These are phyloP conservation scores for Mariannaea elegans DNA, from an alignment of 2,329 filamentous ascomycete species.

Conservation along the genomic window DNA sequence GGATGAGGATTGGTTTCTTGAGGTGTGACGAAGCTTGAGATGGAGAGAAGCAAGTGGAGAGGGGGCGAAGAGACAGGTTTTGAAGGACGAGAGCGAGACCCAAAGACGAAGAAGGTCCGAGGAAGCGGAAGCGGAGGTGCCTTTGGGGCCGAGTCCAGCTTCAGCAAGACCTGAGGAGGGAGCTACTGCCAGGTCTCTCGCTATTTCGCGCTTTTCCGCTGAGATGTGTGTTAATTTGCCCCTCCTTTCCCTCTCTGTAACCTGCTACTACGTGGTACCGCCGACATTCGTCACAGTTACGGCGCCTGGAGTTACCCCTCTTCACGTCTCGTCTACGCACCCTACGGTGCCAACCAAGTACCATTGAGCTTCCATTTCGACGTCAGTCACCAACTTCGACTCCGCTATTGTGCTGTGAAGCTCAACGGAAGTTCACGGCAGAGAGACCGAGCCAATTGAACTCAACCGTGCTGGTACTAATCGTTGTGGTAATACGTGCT, in stretches of 20 bases:
- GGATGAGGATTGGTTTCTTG: conserved; percentile 15
- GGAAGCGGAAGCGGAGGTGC: conserved; percentile 30
- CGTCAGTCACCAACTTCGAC: background rate
- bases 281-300: background rate
- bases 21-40: conserved; percentile 29
- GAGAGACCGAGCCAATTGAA: conserved; percentile 2
- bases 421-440: background rate
- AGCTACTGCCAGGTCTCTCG: background rate
- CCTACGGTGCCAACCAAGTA: background rate
- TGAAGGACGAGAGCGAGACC: conserved; percentile 26
- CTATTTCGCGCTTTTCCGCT: conserved; percentile 9
- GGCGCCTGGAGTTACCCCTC: background rate
- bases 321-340: conserved; percentile 3
- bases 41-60: conserved; percentile 35
- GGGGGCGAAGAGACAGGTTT: conserved; percentile 37
- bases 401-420: background rate
- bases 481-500: background rate
- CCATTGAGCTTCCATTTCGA: background rate
- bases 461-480: background rate
- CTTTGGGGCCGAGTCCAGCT: conserved; percentile 18
- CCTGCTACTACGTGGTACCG: background rate
- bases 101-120: background rate
- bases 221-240: background rate
- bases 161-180: background rate
- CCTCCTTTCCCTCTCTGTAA: conserved; percentile 1